phyloP scores from a whole-genome alignment of 495 filamentous ascomycete genomes.

The Aspergillus ostianus region DNA sequence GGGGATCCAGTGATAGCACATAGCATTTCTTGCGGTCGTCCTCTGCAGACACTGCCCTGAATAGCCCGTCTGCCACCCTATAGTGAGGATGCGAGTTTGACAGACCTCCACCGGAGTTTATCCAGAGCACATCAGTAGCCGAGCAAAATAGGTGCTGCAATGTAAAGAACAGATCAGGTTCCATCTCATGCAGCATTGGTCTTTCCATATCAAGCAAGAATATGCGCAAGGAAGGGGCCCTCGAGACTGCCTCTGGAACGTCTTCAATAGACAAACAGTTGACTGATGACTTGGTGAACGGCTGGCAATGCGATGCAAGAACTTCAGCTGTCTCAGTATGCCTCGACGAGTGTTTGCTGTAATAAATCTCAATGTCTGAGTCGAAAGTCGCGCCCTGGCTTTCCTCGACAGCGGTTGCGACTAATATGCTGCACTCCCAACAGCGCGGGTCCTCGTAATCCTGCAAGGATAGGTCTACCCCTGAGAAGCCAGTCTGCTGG shows the following conservation, averaged over 20 bases:
- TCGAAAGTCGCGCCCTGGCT: constrained; percentile 1
- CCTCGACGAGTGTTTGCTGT: not conserved
- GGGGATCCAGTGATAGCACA: not conserved
- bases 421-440: constrained; percentile 6
- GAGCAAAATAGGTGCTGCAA: not conserved
- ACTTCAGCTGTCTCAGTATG: no score
- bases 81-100: not conserved
- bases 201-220: not conserved
- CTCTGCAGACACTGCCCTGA: not conserved
- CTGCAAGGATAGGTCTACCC: constrained; percentile 10
- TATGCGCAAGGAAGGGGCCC: not conserved
- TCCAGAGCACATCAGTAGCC: not conserved
- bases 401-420: constrained; percentile 7
- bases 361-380: no score
- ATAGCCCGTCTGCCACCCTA: not conserved
- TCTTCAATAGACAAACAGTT: no score
- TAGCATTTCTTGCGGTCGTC: not conserved
- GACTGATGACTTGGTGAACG: no score
- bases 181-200: not conserved
- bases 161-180: not conserved
- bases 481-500: constrained; percentile 21
- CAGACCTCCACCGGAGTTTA: not conserved
- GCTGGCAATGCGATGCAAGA: no score
- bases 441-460: constrained; percentile 6
- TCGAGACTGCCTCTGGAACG: no score